Evolutionary conservation across 2,329 filamentous ascomycete species (phyloP).

Genomic region (Pseudocercospora eumusae): DNA sequence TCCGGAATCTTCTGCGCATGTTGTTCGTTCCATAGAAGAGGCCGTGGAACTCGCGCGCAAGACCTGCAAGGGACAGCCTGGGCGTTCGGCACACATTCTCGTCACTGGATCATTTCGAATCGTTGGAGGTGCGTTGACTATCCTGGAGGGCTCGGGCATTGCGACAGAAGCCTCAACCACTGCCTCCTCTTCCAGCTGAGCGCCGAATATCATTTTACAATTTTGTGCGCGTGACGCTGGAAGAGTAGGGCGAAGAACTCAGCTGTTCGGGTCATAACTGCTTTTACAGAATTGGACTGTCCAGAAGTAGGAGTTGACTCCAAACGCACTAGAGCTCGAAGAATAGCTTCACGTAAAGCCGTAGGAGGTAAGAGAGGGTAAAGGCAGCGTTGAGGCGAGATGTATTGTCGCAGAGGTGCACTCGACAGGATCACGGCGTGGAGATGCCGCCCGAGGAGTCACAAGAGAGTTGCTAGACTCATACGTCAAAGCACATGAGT

Average conservation of each 20-base stretch:
- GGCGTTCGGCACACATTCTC: background rate
- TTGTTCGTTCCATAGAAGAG: background rate
- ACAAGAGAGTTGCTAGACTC: background rate
- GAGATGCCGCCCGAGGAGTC: background rate
- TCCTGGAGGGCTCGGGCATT: background rate
- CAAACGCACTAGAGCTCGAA: no score
- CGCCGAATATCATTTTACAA: background rate
- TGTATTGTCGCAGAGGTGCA: background rate
- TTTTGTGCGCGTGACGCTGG: no score
- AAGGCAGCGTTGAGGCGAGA: background rate
- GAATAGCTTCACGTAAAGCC: no score
- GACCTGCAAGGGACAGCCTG: background rate
- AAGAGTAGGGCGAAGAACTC: background rate
- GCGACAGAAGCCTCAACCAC: background rate
- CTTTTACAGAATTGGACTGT: background rate
- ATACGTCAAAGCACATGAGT: no score
- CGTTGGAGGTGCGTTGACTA: background rate
- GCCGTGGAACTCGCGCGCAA: background rate
- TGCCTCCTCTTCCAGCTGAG: background rate
- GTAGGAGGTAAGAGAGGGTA: background rate
- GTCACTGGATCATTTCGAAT: background rate
- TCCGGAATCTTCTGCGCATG: background rate
- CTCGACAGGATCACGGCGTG: background rate
- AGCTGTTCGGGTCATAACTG: background rate
- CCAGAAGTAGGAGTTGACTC: background rate